These are phyloP conservation scores for Cladosporium phlei DNA, from an alignment of 2,329 filamentous ascomycete species.

Conservation along the genomic window DNA sequence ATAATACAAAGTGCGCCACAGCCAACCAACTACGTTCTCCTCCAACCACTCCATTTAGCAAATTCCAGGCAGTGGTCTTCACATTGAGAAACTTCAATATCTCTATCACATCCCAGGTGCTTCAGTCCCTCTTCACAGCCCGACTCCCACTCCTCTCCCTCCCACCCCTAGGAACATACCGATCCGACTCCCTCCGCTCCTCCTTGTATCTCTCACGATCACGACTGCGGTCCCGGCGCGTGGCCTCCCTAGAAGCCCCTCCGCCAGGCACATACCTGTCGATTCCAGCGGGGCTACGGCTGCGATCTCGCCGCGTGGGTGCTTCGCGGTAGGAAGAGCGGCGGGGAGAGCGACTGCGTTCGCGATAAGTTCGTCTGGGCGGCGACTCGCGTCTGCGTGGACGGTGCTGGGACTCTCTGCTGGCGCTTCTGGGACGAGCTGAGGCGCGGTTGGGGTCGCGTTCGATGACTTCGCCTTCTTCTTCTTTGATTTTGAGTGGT, in stretches of 20 bases:
- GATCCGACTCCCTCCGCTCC: constrained; percentile 29
- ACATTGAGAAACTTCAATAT: too few relatives aligned
- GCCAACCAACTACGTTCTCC: too few relatives aligned
- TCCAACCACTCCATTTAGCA: too few relatives aligned
- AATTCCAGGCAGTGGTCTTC: too few relatives aligned
- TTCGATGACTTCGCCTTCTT: constrained; percentile 17
- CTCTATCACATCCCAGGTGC: too few relatives aligned
- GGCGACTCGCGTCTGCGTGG: constrained; percentile 8
- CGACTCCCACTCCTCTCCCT: constrained; percentile 17
- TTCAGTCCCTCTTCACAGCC: constrained; percentile 6
- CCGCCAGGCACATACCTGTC: constrained; percentile 39
- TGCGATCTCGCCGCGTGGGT: constrained; percentile 16
- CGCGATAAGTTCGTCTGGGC: constrained; percentile 9
- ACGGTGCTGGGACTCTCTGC: constrained; percentile 15
- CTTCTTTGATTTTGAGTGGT: constrained; percentile 8
- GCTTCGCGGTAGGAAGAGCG: constrained; percentile 21
- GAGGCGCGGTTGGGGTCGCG: constrained; percentile 1
- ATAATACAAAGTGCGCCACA: too few relatives aligned
- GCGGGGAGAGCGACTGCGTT: constrained; percentile 11
- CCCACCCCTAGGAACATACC: constrained; percentile 29
- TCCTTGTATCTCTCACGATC: constrained; percentile 31
- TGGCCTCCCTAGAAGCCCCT: constrained; percentile 19
- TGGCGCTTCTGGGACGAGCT: constrained; percentile 12
- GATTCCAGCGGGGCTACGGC: constrained; percentile 27
- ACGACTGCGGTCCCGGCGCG: constrained; percentile 19